Base-by-base conservation (phyloP, 306 rosid species). In the Vigna radiata region DNA sequence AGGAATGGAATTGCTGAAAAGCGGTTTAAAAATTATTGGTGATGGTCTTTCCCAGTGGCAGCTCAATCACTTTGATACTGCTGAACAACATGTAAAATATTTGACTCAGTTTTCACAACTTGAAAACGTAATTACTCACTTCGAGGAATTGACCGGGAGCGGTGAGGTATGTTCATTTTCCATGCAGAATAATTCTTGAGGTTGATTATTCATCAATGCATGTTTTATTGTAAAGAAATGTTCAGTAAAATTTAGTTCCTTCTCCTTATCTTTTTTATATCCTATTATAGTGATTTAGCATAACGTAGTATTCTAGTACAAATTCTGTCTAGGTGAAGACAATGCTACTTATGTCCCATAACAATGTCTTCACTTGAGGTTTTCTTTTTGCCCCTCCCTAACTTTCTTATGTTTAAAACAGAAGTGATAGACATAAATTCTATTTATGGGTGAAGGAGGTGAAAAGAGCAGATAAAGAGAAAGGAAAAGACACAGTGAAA, bases 1-100 rank as follows among this genome's bases (percentile, higher is more conserved):
- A 83, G 98, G 98, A 53, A 79, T 92, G 91, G 95, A 89, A 80
- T 72, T 95, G 82, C 76, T 92, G 62, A 87, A 86, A 83, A 83
- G 75, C 47, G 96, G 96, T 70, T 82, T 95, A 62, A 87, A 90
- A 86, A 88, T 83, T 53, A 88, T 95, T 72, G 83, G 88, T 25
- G 89, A 87, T 14, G 90, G 95, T 54, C 84, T 94, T 79, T 87
- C 86, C 21, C 86, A 83, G 86, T 90, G 91, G 95, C 88, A 87
- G 85, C 88, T 66, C 70, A 83, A 75, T 68, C 84, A 87, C 46
- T 66, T 77, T 56, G 84, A 86, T 53, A 79, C 89, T 17, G 67
- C 62, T 43, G 95, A 89, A 76, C 88, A 86, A 27, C 86, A 80
- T 17, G 21, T 53, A 55, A 87, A 85, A 70, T 86, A 88, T 82